Percentiles rank a stretch among this genome's conserved stretches.
Evolutionary conservation across 2,329 filamentous ascomycete species (phyloP).

Genomic region (Lithohypha guttulata): DNA sequence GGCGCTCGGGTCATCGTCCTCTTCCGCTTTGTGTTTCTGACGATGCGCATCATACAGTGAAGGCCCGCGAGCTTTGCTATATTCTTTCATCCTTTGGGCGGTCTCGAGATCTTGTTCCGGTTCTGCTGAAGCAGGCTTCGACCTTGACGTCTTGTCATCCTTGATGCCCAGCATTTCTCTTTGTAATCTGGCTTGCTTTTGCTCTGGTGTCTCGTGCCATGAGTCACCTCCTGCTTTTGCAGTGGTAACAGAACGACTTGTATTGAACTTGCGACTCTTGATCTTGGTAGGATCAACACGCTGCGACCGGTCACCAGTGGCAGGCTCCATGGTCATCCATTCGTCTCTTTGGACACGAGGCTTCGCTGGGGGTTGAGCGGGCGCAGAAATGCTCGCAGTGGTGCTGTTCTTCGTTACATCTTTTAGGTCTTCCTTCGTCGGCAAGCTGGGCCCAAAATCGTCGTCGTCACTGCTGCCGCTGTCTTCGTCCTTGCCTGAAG

Average conservation of each 20-base stretch:
- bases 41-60: constrained; percentile 52
- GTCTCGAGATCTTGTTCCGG: constrained; percentile 34
- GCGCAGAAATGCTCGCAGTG: too few relatives aligned
- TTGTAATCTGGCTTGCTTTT: constrained; percentile 70
- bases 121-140: constrained; percentile 12
- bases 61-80: constrained; percentile 47
- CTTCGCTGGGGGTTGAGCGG: too few relatives aligned
- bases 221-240: constrained; percentile 29
- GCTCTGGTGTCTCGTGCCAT: constrained; percentile 86
- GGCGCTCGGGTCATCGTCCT: constrained; percentile 84
- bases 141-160: constrained; percentile 14
- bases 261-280: constrained; percentile 71
- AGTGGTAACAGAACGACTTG: constrained; percentile 48
- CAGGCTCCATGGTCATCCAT: constrained; percentile 69
- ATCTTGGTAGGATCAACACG: constrained; percentile 75
- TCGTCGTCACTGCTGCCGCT: constrained; percentile 32
- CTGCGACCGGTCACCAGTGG: constrained; percentile 41
- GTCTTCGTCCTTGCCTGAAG: constrained; percentile 21
- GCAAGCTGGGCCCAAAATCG: constrained; percentile 32
- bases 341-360: constrained; percentile 77
- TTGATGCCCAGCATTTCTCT: constrained; percentile 70
- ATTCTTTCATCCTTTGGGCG: constrained; percentile 44
- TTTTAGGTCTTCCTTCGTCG: constrained; percentile 25
- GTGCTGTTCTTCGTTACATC: too few relatives aligned
- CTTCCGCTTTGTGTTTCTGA: constrained; percentile 40